These are phyloP conservation scores for Coprinopsis sp. DNA, from an alignment of 768 basidiomycete species.

Conservation along the genomic window DNA sequence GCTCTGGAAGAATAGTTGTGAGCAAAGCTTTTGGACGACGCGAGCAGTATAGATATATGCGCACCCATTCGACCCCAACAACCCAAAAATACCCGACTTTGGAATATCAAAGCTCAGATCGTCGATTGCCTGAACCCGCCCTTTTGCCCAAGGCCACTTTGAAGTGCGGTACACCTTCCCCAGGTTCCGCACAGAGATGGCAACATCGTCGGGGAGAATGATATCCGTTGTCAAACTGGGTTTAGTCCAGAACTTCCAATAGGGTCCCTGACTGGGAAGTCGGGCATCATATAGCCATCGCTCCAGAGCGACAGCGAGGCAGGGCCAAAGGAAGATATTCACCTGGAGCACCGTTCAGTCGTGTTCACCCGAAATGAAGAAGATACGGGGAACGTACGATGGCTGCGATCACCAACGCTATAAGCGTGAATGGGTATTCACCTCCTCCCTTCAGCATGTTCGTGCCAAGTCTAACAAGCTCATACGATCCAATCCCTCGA, in stretches of 20 bases:
- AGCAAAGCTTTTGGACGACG: no score
- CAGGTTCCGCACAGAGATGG: constrained; percentile 60
- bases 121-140: constrained; percentile 53
- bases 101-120: constrained; percentile 69
- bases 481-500: constrained; percentile 63
- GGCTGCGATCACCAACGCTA: constrained; percentile 62
- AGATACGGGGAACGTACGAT: constrained; percentile 42
- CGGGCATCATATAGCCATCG: constrained; percentile 56
- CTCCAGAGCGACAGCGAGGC: constrained; percentile 56
- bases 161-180: constrained; percentile 55
- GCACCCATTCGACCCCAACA: constrained; percentile 69
- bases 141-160: constrained; percentile 42
- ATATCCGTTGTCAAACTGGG: constrained; percentile 9
- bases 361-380: not conserved
- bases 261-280: constrained; percentile 24
- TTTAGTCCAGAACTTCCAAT: constrained; percentile 35
- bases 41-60: no score
- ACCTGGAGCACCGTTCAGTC: constrained; percentile 39
- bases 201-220: constrained; percentile 34
- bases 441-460: constrained; percentile 57
- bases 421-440: constrained; percentile 46
- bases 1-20: no score
- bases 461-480: constrained; percentile 52
- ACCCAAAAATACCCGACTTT: constrained; percentile 68
- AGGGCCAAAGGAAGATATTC: constrained; percentile 72